phyloP scores from a whole-genome alignment of 257 asterid genomes.

The Solanum paucissectum region DNA sequence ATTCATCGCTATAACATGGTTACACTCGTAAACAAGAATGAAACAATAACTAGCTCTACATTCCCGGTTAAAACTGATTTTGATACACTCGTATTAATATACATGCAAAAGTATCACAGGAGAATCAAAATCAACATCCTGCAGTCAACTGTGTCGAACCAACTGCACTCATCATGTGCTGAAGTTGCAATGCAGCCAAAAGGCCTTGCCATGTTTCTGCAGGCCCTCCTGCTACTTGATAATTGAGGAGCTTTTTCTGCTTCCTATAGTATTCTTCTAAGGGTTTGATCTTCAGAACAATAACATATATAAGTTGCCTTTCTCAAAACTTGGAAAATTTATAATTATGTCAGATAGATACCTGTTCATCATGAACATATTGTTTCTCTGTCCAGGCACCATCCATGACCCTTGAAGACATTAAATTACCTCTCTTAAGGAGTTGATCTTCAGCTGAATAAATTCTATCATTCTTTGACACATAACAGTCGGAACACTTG shows the following conservation, averaged over 20 bases:
- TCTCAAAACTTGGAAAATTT: too few relatives aligned
- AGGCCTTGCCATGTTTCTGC: constrained; percentile 84
- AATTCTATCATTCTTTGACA: constrained; percentile 21
- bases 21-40: neutral
- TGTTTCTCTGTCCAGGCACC: constrained; percentile 48
- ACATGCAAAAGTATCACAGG: neutral
- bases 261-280: constrained; percentile 75
- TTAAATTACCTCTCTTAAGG: constrained; percentile 26
- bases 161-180: constrained; percentile 39
- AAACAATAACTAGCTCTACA: neutral
- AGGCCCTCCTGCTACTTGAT: constrained; percentile 56
- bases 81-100: neutral
- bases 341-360: constrained; percentile 7
- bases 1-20: neutral
- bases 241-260: constrained; percentile 75
- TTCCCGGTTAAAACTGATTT: neutral
- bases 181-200: constrained; percentile 84
- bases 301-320: neutral
- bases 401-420: constrained; percentile 22
- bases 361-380: constrained; percentile 49
- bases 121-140: constrained; percentile 9
- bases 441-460: constrained; percentile 26
- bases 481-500: constrained; percentile 35
- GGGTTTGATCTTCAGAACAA: constrained; percentile 43
- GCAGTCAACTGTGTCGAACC: constrained; percentile 53